Evolutionary conservation across 2,329 filamentous ascomycete species (phyloP).

Genomic region (Colletotrichum cuscutae): DNA sequence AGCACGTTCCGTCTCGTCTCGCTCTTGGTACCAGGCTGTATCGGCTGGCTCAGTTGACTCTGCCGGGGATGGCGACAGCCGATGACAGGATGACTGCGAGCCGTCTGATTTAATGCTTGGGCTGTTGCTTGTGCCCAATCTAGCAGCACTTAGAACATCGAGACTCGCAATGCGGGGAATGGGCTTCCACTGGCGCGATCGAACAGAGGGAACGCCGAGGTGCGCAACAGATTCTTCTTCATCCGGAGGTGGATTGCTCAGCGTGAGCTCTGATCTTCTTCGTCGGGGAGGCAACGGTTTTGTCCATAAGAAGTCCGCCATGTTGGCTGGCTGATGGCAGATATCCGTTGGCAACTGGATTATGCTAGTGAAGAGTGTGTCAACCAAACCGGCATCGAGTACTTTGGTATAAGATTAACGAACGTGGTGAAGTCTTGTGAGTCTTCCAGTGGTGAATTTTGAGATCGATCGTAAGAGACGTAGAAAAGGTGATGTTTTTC

Average conservation of each 20-base stretch:
- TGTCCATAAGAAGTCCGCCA: neutral
- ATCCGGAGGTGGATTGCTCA: neutral
- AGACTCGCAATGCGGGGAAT: slow-evolving; percentile 22
- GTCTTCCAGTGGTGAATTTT: neutral
- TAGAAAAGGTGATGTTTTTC: neutral
- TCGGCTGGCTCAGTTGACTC: neutral
- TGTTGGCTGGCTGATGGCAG: neutral
- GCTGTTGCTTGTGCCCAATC: neutral
- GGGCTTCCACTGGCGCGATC: neutral
- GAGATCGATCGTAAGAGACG: neutral
- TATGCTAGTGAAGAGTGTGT: neutral
- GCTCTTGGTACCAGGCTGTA: slow-evolving; percentile 10
- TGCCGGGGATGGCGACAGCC: neutral
- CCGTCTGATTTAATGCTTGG: slow-evolving; percentile 12
- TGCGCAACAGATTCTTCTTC: neutral
- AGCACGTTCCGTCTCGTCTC: slow-evolving; percentile 48
- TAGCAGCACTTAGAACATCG: slow-evolving; percentile 5
- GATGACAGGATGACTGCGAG: neutral
- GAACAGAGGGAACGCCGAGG: neutral
- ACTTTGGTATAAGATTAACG: neutral
- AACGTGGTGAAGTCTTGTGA: neutral
- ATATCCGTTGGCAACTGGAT: neutral
- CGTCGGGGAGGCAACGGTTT: neutral
- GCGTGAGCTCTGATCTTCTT: neutral
- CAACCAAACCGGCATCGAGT: neutral